Evolutionary conservation across 352 stramenopile species (phyloP), one percentile per base, ranked within the genome.

Genomic region (Phytophthora ohioensis): DNA sequence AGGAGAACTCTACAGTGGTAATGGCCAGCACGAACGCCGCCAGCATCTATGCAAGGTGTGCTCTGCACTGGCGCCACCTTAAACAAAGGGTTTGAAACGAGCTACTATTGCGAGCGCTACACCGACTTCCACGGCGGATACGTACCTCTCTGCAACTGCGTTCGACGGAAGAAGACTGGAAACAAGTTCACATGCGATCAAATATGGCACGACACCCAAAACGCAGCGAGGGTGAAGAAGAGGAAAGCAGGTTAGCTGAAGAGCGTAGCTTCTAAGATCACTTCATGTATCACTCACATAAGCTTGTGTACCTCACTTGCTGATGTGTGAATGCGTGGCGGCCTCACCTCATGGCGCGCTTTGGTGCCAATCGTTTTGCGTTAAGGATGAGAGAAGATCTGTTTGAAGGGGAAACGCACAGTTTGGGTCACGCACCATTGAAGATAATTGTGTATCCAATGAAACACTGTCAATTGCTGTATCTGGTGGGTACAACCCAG

Each of bases 21-120:
- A 21, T 21, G 17, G 17, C 17, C 17, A 21, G 17, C 17, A 42
- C 17, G 60, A 71, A 38, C 35, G 34, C 1, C 54, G 63, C 27
- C 54, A 55, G 31, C 36, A 61, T 21, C 48, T 63, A 0, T 70
- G 53, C 47, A 60, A 64, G 17, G 54, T 70, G 10, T 70, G 53
- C 46, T 59, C 51, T 1, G 43, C 55, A 27, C 34, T 71, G 56
- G 12, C 51, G 10, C n/a, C 31, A 39, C 32, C 35, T 3, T 36
- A 59, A 52, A 47, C 5, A 57, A 49, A 21, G 12, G 54, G 17
- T 70, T 41, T 9, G 41, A 70, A 15, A 64, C 21, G 3, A 58
- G 51, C 43, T 70, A 41, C 17, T 64, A 41, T 21, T 71, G 45
- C 15, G n/a, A 30, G 21, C 11, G 7, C 9, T 71, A 36, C 38